Conservation (phyloP, 768 basidiomycete species). For the Cyclocybe aegerita region DNA sequence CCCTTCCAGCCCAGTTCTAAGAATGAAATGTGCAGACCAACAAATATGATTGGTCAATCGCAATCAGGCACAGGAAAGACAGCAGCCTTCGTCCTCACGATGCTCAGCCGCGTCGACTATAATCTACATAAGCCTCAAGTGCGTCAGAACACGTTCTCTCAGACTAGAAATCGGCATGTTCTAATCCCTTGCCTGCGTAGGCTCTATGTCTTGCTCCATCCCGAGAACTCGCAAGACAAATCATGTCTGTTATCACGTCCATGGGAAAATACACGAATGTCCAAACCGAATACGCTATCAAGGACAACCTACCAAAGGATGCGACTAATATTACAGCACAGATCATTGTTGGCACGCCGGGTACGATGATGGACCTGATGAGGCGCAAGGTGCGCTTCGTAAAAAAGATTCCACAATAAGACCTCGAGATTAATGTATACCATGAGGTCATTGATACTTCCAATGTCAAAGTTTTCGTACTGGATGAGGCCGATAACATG, state of each 20-base stretch:
- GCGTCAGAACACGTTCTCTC: constrained; percentile 2
- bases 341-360: constrained; percentile 93
- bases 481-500: constrained; percentile 99
- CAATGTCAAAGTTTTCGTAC: constrained; percentile 87
- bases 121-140: constrained; percentile 83
- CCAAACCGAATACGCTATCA: constrained; percentile 95
- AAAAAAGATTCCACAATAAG: neutral
- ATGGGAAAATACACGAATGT: constrained; percentile 96
- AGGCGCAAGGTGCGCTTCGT: constrained; percentile 45
- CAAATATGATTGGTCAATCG: constrained; percentile 99
- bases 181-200: constrained; percentile 33
- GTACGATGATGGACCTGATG: constrained; percentile 90
- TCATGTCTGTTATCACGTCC: constrained; percentile 89
- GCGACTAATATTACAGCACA: constrained; percentile 79
- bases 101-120: constrained; percentile 93
- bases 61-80: constrained; percentile 99
- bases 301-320: constrained; percentile 71
- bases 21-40: constrained; percentile 58
- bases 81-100: constrained; percentile 95
- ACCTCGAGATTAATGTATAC: neutral
- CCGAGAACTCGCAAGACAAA: constrained; percentile 95
- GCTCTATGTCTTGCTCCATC: constrained; percentile 98
- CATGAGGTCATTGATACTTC: constrained; percentile 67
- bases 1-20: neutral
- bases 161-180: neutral